Evolutionary conservation across 331 rosid genomes (phyloP).

Genomic region (Cydonia oblonga): DNA sequence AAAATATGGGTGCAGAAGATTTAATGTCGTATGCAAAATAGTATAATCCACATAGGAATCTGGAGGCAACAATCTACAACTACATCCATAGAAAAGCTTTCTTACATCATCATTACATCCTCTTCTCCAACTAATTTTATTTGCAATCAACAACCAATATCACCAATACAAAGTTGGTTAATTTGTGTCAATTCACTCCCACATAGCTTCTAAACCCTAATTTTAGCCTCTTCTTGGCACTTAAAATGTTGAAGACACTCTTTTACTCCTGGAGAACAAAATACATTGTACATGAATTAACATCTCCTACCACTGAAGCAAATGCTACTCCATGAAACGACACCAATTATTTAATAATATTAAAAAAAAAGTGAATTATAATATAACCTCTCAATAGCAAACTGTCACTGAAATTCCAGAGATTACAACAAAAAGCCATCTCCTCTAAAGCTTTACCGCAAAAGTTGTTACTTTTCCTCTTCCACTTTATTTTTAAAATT

Average conservation of each 20-base stretch:
- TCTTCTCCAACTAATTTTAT: neutral
- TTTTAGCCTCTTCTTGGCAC: neutral
- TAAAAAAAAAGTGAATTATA: neutral
- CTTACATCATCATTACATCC: neutral
- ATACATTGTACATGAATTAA: neutral
- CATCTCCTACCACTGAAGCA: slow-evolving; percentile 11
- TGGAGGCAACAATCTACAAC: neutral
- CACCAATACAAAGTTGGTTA: too few species aligned
- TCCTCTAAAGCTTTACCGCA: neutral
- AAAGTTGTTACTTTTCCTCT: neutral
- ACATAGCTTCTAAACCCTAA: neutral
- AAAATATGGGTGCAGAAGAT: too few species aligned
- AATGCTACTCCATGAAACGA: slow-evolving; percentile 5
- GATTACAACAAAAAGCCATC: neutral
- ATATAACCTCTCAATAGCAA: neutral
- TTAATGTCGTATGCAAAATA: neutral
- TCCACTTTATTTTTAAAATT: too few species aligned
- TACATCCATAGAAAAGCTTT: neutral
- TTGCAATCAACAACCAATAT: neutral
- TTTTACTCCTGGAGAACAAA: neutral
- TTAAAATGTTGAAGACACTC: neutral
- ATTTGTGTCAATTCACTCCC: neutral
- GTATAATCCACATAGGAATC: neutral
- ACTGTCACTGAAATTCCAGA: slow-evolving; percentile 19
- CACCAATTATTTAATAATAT: neutral